Percentiles rank a stretch among this genome's conserved stretches.
Conservation (phyloP, 2,329 filamentous ascomycete genomes). For the Dendryphion nanum region DNA sequence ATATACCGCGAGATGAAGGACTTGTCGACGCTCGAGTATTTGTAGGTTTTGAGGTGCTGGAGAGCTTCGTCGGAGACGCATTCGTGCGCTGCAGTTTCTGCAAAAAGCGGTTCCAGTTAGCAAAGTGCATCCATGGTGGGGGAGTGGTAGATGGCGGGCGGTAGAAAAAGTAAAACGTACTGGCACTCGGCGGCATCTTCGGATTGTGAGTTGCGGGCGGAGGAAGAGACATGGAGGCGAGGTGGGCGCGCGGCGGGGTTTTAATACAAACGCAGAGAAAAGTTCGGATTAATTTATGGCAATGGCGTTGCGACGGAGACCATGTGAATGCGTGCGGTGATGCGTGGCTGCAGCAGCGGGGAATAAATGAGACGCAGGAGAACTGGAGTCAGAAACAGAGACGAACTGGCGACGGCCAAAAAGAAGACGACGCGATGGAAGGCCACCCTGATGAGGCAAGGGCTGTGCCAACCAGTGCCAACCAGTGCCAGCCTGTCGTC, state of each 20-base stretch:
- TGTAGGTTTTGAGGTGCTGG: constrained; percentile 89
- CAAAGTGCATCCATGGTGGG: not conserved
- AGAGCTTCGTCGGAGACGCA: constrained; percentile 85
- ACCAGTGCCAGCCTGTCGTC: no score
- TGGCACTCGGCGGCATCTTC: constrained; percentile 35
- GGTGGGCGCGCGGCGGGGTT: constrained; percentile 4
- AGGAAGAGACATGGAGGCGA: constrained; percentile 36
- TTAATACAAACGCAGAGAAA: not conserved
- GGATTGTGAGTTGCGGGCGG: constrained; percentile 36
- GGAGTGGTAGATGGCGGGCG: not conserved
- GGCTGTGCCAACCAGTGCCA: no score
- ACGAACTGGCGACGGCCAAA: no score
- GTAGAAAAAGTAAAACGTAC: constrained; percentile 18
- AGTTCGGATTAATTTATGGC: constrained; percentile 14
- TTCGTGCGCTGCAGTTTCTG: constrained; percentile 65
- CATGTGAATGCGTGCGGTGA: no score
- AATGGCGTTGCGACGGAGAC: no score
- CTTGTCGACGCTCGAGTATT: constrained; percentile 96
- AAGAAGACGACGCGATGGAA: no score
- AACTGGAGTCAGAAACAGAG: no score
- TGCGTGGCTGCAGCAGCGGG: no score
- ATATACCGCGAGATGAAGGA: constrained; percentile 92
- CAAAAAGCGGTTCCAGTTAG: constrained; percentile 10
- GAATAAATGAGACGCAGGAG: no score
- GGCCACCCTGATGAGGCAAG: no score